phyloP scores from a whole-genome alignment of 768 basidiomycete genomes.

The Boletales sp. region DNA sequence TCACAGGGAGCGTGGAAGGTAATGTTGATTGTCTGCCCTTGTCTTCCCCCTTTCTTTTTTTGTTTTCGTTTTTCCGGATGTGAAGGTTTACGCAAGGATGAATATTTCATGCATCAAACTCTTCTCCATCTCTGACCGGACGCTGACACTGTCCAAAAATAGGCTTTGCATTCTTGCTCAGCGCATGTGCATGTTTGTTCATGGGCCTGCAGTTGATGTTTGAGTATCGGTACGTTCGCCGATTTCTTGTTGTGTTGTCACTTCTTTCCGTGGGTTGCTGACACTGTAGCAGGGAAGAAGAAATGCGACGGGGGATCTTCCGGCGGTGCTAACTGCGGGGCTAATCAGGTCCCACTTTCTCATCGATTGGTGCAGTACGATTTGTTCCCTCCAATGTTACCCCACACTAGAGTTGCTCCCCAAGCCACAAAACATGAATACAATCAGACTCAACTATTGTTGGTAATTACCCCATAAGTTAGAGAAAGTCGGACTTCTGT shows the following conservation, averaged over 20 bases:
- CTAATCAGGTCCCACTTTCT: no score
- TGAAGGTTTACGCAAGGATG: not conserved
- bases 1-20: slow-evolving; percentile 71
- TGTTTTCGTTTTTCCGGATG: not conserved
- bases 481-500: not conserved
- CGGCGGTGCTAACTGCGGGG: slow-evolving; percentile 38
- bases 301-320: slow-evolving; percentile 59
- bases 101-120: not conserved
- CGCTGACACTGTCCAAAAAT: slow-evolving; percentile 22
- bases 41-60: not conserved
- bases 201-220: slow-evolving; percentile 91
- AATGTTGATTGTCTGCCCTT: slow-evolving; percentile 2
- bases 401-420: no score
- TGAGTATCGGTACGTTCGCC: slow-evolving; percentile 73
- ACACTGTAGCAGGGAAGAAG: slow-evolving; percentile 56
- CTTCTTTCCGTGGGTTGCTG: not conserved
- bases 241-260: not conserved
- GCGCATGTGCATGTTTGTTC: slow-evolving; percentile 65
- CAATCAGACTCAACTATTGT: no score
- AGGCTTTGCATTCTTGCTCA: slow-evolving; percentile 61
- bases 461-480: not conserved
- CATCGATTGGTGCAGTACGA: no score
- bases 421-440: no score
- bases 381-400: no score
- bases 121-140: not conserved